phyloP scores from a whole-genome alignment of 164 flowering plant genomes.

The Tetrastigma voinierianum region DNA sequence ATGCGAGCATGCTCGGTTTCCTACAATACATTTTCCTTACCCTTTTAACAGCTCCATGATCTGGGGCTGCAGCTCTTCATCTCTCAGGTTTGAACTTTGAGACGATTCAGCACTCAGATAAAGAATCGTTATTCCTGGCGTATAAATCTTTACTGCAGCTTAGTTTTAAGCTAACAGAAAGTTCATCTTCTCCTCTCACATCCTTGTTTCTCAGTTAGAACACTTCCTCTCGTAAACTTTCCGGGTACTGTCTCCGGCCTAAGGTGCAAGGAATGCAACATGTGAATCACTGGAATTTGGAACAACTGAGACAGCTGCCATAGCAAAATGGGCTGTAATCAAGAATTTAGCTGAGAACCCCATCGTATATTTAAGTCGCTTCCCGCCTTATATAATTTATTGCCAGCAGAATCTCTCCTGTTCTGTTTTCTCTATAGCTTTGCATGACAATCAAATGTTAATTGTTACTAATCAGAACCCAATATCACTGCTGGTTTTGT shows the following conservation, averaged over 20 bases:
- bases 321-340: too few relatives aligned
- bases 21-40: slow-evolving; percentile 35
- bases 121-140: slow-evolving; percentile 74
- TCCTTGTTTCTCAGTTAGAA: slow-evolving; percentile 63
- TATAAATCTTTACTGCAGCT: slow-evolving; percentile 75
- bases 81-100: slow-evolving; percentile 71
- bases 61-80: slow-evolving; percentile 93
- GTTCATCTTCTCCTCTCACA: slow-evolving; percentile 67
- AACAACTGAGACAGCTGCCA: too few relatives aligned
- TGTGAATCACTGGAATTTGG: slow-evolving; percentile 5
- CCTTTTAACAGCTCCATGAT: slow-evolving; percentile 80
- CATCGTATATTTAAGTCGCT: slow-evolving; percentile 58
- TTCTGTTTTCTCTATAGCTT: too few relatives aligned
- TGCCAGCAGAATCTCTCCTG: too few relatives aligned
- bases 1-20: background rate
- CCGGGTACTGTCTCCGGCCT: slow-evolving; percentile 76
- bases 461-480: too few relatives aligned
- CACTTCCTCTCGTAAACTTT: slow-evolving; percentile 69
- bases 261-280: slow-evolving; percentile 7
- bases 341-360: too few relatives aligned
- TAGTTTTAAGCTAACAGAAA: slow-evolving; percentile 68
- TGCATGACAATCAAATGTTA: too few relatives aligned
- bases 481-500: too few relatives aligned
- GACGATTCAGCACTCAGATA: slow-evolving; percentile 79
- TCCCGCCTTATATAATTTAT: slow-evolving; percentile 67